Evolutionary conservation across 192 early-diverging fungal species (phyloP).

Genomic region (Chytriomyces confervae): DNA sequence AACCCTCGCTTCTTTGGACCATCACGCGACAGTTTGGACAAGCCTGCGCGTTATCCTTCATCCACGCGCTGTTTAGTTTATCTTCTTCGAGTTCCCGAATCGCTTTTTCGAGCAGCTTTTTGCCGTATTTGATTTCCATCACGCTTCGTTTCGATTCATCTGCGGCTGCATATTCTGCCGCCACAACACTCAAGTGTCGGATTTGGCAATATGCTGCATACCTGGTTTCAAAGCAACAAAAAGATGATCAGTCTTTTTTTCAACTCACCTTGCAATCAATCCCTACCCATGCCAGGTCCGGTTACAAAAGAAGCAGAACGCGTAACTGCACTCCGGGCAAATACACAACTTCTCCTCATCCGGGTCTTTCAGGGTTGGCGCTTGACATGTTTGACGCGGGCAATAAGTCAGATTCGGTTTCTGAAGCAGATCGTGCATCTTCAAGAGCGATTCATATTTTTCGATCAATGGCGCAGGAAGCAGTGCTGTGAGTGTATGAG

Average conservation of each 20-base stretch:
- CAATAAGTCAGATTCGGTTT: too few species aligned
- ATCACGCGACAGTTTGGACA: constrained; percentile 37
- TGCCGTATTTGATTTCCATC: constrained; percentile 46
- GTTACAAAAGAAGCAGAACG: constrained; percentile 48
- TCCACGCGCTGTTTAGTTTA: constrained; percentile 24
- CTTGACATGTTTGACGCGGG: too few species aligned
- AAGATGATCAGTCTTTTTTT: too few species aligned
- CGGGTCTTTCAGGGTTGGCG: constrained; percentile 39
- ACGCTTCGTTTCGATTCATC: background rate
- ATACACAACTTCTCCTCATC: constrained; percentile 47
- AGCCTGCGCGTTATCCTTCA: constrained; percentile 38
- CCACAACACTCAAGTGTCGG: constrained; percentile 23
- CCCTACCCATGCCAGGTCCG: constrained; percentile 47
- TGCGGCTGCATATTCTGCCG: constrained; percentile 32
- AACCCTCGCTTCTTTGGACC: constrained; percentile 33
- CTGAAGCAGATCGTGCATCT: too few species aligned
- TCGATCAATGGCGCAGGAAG: too few species aligned
- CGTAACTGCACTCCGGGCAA: constrained; percentile 41
- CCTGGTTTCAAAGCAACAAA: constrained; percentile 6
- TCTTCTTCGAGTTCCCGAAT: constrained; percentile 40
- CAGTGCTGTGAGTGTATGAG: too few species aligned
- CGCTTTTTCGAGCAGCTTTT: constrained; percentile 34
- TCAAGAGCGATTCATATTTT: too few species aligned
- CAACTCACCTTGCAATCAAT: background rate
- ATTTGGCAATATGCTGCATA: constrained; percentile 46